Conservation (phyloP, 768 basidiomycete species). For the Russula emetica region DNA sequence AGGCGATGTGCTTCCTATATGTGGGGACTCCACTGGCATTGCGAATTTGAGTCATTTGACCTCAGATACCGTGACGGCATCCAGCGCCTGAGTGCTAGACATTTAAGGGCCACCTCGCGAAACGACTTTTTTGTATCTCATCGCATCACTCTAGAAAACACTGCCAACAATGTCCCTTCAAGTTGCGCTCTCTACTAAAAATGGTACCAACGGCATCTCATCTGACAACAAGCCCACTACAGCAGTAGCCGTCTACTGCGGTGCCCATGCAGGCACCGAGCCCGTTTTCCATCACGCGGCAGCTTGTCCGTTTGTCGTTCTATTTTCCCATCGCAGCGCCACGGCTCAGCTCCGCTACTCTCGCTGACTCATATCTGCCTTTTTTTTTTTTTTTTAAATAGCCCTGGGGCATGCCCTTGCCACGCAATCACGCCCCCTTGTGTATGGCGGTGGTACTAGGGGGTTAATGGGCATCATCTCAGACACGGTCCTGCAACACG, state of each 20-base stretch:
- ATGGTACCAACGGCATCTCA: background rate
- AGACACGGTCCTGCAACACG: slow-evolving; percentile 53
- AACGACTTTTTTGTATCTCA: too few species aligned
- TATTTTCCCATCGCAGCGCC: background rate
- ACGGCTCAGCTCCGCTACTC: background rate
- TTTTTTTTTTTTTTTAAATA: slow-evolving; percentile 33
- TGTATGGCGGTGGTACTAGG: slow-evolving; percentile 82
- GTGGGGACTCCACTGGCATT: background rate
- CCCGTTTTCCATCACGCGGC: slow-evolving; percentile 66
- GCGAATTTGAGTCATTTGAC: background rate
- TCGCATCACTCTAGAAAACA: background rate
- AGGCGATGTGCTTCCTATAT: background rate
- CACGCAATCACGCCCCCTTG: slow-evolving; percentile 51
- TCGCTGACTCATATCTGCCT: background rate
- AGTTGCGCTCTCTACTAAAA: background rate
- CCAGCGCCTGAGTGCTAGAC: background rate
- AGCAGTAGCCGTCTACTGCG: slow-evolving; percentile 81
- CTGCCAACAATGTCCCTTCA: background rate
- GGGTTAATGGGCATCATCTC: slow-evolving; percentile 89
- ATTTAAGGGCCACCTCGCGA: background rate
- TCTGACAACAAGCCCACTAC: background rate
- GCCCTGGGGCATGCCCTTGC: slow-evolving; percentile 76
- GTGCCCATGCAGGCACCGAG: slow-evolving; percentile 61
- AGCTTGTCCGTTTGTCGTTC: slow-evolving; percentile 45
- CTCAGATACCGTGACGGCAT: background rate